Percentiles rank a stretch among this genome's conserved stretches.
Evolutionary conservation across 129 eudicot genomes (phyloP).

Genomic region (Cynara cardunculus): DNA sequence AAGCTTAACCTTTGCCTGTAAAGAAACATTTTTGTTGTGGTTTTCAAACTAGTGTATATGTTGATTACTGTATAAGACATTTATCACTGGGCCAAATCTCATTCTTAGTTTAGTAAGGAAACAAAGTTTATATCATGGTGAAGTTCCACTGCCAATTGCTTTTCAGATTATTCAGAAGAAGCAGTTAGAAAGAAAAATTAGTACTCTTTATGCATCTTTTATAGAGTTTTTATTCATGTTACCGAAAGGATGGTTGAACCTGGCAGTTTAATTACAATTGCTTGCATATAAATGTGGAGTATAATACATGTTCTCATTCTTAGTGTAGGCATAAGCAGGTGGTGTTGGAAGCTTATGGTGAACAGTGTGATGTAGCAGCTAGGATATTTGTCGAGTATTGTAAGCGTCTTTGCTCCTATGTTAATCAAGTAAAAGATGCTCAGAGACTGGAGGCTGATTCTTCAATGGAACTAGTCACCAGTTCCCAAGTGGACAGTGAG

Average conservation of each 20-base stretch:
- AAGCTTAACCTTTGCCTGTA: not conserved
- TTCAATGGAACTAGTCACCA: conserved; percentile 43
- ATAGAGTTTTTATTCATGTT: not conserved
- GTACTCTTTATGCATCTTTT: not conserved
- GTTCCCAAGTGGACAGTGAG: conserved; percentile 35
- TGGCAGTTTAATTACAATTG: not conserved
- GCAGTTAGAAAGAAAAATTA: not conserved
- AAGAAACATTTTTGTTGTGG: not conserved
- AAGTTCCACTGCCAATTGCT: not conserved
- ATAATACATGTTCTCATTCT: conserved; percentile 7
- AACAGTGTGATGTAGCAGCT: conserved; percentile 83
- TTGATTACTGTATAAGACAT: not conserved
- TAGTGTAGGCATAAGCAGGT: conserved; percentile 91
- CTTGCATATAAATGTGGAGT: not conserved
- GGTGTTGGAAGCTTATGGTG: conserved; percentile 82
- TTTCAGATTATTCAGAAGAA: not conserved
- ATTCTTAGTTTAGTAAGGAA: not conserved
- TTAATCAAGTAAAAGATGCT: conserved; percentile 67
- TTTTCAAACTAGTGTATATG: not conserved
- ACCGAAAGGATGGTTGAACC: not conserved
- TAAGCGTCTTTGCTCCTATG: conserved; percentile 56
- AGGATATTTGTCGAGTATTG: conserved; percentile 85
- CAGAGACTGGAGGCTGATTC: conserved; percentile 47
- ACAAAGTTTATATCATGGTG: not conserved
- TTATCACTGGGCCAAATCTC: not conserved